Base-by-base conservation (phyloP, 331 rosid species). In the Saraca asoca region DNA sequence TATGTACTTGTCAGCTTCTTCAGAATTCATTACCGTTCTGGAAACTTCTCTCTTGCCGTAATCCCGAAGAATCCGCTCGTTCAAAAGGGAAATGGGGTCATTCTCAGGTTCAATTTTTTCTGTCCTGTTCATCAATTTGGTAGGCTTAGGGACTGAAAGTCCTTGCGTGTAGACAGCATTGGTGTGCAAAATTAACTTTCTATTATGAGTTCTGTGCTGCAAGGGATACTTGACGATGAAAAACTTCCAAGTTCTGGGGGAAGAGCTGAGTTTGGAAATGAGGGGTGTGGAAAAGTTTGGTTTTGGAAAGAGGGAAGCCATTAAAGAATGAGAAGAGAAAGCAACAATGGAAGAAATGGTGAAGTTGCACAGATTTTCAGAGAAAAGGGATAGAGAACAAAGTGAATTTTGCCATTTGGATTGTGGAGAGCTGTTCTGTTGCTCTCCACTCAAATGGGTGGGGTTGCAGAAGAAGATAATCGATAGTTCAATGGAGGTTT, bases 1-100 rank as follows among this genome's bases (percentile, higher is more conserved):
- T 38, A 93, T 81, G 61, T 89, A 87, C 81, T 80, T 83, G 54
- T 85, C 88, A 12, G 95, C 98, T 58, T 89, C 98, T 61, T 82
- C 85, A 20, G 91, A 67, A 31, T 85, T 82, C 89, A 87, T 83
- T 6, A 56, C 77, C 14, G 80, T 79, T 33, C 80, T 72, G 9
- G 84, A 74, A 41, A 61, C 74, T 45, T 84, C 85, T 37, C 88
- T 73, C 69, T 76, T 79, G 57, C 80, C 53, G 37, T 75, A 85
- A 37, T 89, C 87, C 0, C 94, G 89, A 39, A 81, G 89, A 81
- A 92, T 78, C 15, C 98, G 71, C 56, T 83, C 89, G 68, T 92
- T 87, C 3, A 92, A 83, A 18, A 79, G 5, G 0, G 91, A 61
- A 34, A 92, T 92, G 33, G 87, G 69, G 85, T 89, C 96, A 2